Evolutionary conservation across 345 rosid species (phyloP), one percentile per base, ranked within the genome.

Genomic region (Mallotus nudiflorus): DNA sequence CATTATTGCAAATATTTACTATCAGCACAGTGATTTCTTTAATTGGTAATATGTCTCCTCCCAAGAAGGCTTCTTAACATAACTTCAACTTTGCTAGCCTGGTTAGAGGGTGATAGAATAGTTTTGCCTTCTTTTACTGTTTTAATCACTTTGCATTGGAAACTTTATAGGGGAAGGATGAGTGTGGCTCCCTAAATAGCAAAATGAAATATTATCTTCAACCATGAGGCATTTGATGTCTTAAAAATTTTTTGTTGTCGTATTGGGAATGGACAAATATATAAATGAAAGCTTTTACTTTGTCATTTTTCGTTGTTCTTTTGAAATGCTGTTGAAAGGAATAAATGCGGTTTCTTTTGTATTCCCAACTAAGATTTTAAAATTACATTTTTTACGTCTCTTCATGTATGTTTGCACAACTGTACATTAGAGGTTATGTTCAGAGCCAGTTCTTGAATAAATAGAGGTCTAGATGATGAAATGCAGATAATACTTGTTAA

Each of bases 41-140:
- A 40, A 69, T 84, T 48, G 72, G 70, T 66, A 88, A 89, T 66
- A 89, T 91, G 96, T 87, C 97, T 74, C 97, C 91, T 3, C 93
- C 91, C 48, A 86, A 87, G 63, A 89, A 77, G 82, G 72, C 83
- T 82, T 83, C 84, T 60, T 85, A 78, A 54, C 29, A 12, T 57
- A 67, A 60, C 61, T 13, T 29, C 54, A 67, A 16, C 45, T 28
- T 25, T 14, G 39, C 35, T 55, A 24, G 35, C 29, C 49, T 37
- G 14, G 39, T 8, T 14, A 56, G 61, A n/a, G 8, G 1, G 25
- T 19, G n/a, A 20, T 10, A 54, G 27, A 20, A 12, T 33, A 54
- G 10, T 25, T 25, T 25, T 9, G 15, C 28, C 35, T 14, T 27
- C 0, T n/a, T 4, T 25, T 27, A 55, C 6, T 13, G 60, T 28